Base-by-base conservation (phyloP, 1,139 yeast genomes). In the Pichia sp. region DNA sequence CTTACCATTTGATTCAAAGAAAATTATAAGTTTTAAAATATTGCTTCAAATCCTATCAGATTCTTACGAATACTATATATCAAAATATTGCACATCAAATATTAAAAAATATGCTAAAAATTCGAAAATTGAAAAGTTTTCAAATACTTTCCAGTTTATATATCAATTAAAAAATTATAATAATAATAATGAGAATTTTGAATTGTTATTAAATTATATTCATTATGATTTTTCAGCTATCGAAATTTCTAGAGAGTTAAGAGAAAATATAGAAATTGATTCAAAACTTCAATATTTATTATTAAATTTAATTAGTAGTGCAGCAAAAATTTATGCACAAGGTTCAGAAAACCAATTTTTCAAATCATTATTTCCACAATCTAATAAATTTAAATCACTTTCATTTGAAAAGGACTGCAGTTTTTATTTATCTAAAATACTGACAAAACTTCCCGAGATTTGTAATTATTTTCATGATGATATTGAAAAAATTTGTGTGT, bases 151-250 rank as follows among this genome's bases (percentile, higher is more conserved):
- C 3, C 61, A 61, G 37, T 43, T 49, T 20, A 39, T 68, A 4
- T 61, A 60, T 36, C 52, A 51, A 20, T 41, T 57, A n/a, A 56
- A 59, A 5, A 53, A 56, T 10, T 66, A 64, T 40, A 51, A 57
- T 30, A 42, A 46, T 12, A 30, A 24, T 11, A 54, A 55, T 43
- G 30, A 47, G 25, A 48, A 63, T 3, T 65, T 72, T 67, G 71
- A 68, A 43, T 55, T 64, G 30, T 55, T 75, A 27, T 46, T 74
- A 1, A 58, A 65, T 3, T 76, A 70, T 50, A 55, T 70, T 7
- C 53, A 69, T 28, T 62, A 67, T 40, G 84, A 78, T 55, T 48
- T 68, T 4, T 68, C 76, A 0, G 62, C 74, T 1, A 26, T 57
- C 20, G 43, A 51, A 0, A 34, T 48, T 1, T 59, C 59, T 40